These are phyloP conservation scores for Nicotiana sylvestris DNA, from an alignment of 257 asterid species.

Conservation along the genomic window DNA sequence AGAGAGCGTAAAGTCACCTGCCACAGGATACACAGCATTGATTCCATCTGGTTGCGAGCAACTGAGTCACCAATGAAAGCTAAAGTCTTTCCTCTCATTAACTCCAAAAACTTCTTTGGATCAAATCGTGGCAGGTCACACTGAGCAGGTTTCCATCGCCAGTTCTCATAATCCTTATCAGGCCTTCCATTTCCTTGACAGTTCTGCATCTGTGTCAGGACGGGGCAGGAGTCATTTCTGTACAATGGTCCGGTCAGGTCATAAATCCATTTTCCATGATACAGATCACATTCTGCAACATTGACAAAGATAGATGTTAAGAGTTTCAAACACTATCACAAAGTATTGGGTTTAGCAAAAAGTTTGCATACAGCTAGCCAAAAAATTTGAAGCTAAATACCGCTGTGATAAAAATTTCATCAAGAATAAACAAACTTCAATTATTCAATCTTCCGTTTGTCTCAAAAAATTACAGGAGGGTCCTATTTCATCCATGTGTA, in stretches of 20 bases:
- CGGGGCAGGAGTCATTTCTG: conserved; percentile 80
- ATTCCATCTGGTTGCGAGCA: conserved; percentile 97
- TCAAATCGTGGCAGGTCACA: conserved; percentile 84
- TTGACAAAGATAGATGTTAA: background rate
- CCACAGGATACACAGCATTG: conserved; percentile 90
- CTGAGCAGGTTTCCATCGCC: conserved; percentile 88
- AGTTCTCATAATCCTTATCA: conserved; percentile 82
- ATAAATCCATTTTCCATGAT: conserved; percentile 74
- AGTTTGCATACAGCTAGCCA: background rate
- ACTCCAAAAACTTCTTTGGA: conserved; percentile 63
- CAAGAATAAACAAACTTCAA: background rate
- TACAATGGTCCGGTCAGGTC: conserved; percentile 72
- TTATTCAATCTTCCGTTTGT: background rate
- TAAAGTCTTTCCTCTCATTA: conserved; percentile 88
- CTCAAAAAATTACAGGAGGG: background rate
- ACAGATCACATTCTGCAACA: conserved; percentile 77
- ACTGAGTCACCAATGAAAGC: conserved; percentile 97
- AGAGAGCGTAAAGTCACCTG: conserved; percentile 46
- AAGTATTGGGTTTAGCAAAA: background rate
- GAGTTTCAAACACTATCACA: background rate
- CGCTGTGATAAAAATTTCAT: background rate
- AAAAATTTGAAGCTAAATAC: background rate
- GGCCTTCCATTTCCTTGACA: conserved; percentile 98
- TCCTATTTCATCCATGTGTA: background rate
- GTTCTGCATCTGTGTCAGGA: conserved; percentile 82